These are phyloP conservation scores for Ganoderma leucocontextum DNA, from an alignment of 1,284 basidiomycete species.

Conservation along the genomic window DNA sequence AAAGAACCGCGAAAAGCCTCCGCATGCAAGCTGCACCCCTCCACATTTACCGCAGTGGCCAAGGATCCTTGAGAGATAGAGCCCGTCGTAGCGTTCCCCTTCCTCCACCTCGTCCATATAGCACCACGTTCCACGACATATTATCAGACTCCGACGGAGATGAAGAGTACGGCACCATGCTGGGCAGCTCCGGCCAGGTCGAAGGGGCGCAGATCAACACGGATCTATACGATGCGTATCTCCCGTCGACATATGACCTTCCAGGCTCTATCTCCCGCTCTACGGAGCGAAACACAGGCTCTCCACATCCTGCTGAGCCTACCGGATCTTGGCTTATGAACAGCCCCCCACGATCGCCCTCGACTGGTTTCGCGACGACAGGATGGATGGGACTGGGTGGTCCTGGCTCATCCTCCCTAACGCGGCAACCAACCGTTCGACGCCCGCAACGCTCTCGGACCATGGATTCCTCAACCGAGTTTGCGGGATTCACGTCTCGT, in stretches of 20 bases:
- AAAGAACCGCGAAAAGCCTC: slow-evolving; percentile 67
- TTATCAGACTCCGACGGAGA: slow-evolving; percentile 58
- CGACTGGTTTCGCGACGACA: slow-evolving; percentile 10
- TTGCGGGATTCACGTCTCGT: slow-evolving; percentile 67
- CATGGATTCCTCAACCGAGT: slow-evolving; percentile 69
- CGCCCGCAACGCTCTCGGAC: slow-evolving; percentile 59
- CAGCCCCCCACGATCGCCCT: slow-evolving; percentile 36
- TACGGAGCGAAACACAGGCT: slow-evolving; percentile 20
- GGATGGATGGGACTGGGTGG: slow-evolving; percentile 27
- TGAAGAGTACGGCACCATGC: slow-evolving; percentile 62
- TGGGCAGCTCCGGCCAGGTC: slow-evolving; percentile 42
- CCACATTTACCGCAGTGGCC: slow-evolving; percentile 58
- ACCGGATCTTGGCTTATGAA: slow-evolving; percentile 22
- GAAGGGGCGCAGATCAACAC: slow-evolving; percentile 65
- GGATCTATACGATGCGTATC: slow-evolving; percentile 55
- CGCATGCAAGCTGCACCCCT: slow-evolving; percentile 60
- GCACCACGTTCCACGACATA: slow-evolving; percentile 54
- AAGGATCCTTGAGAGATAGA: slow-evolving; percentile 18
- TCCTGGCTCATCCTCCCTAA: slow-evolving; percentile 38
- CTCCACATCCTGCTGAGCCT: slow-evolving; percentile 30
- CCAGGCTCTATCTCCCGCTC: slow-evolving; percentile 24
- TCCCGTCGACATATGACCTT: slow-evolving; percentile 29
- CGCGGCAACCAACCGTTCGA: slow-evolving; percentile 59
- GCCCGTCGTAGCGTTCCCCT: slow-evolving; percentile 25
- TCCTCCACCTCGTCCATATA: slow-evolving; percentile 48